Evolutionary conservation across 257 asterid species (phyloP).

Genomic region (Solanum bulbocastanum): DNA sequence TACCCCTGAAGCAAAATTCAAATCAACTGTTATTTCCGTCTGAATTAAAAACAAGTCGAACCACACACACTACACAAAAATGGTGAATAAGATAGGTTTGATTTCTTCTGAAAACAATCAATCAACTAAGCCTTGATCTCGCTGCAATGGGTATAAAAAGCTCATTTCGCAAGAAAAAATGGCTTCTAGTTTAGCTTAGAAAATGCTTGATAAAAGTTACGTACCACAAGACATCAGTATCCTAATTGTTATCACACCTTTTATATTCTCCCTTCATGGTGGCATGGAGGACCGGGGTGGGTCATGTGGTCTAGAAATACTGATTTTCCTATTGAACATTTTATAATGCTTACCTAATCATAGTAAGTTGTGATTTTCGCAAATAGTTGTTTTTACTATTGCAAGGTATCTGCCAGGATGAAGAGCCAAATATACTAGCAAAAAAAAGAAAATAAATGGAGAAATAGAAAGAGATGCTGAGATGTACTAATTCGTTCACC

Average conservation of each 20-base stretch:
- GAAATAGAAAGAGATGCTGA: not conserved
- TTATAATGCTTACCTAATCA: not conserved
- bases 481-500: not conserved
- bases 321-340: not conserved
- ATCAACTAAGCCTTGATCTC: not conserved
- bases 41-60: not conserved
- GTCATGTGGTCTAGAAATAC: not conserved
- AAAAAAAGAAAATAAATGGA: not conserved
- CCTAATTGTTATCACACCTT: not conserved
- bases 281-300: not conserved
- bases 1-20: slow-evolving; percentile 27
- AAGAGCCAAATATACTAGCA: not conserved
- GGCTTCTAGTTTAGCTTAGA: not conserved
- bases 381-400: not conserved
- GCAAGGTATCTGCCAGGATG: not conserved
- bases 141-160: not conserved
- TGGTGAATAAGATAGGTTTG: not conserved
- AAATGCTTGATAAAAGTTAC: not conserved
- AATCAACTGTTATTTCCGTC: not conserved
- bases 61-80: not conserved
- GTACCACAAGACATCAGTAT: not conserved
- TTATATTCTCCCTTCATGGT: not conserved
- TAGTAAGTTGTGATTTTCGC: not conserved
- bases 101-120: not conserved
- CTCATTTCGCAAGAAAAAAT: not conserved